Conservation (phyloP, 176 grass and related monocot genomes). For the maize (Zea mays) region DNA sequence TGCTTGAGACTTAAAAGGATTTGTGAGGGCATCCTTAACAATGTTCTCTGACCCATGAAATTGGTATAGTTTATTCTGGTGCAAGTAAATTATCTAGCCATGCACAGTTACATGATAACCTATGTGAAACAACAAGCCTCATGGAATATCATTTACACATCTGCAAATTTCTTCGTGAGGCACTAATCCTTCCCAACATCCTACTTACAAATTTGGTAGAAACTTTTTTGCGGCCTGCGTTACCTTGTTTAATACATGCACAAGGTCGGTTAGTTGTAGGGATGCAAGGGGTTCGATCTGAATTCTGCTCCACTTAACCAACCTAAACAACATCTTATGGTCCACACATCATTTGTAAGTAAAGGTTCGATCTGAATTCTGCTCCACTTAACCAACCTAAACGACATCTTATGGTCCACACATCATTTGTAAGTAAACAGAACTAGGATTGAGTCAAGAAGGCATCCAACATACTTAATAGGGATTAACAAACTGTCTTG, state of each 20-base stretch:
- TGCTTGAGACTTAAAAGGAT: not conserved
- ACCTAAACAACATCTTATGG: not conserved
- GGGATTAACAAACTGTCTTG: no score
- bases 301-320: not conserved
- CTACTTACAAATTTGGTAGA: constrained; percentile 19
- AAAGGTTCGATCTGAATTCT: not conserved
- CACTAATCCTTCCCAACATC: constrained; percentile 9
- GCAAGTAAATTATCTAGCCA: constrained; percentile 15
- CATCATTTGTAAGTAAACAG: not conserved
- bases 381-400: not conserved
- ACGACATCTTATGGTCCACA: not conserved
- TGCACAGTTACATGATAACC: not conserved
- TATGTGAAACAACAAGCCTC: constrained; percentile 16
- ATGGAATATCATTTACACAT: not conserved
- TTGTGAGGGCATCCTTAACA: constrained; percentile 4
- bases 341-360: not conserved
- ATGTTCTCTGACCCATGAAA: no score
- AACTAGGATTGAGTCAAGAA: not conserved
- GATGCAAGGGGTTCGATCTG: not conserved
- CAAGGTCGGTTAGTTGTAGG: not conserved
- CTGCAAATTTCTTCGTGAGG: constrained; percentile 15
- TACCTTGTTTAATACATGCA: not conserved
- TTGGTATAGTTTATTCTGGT: not conserved
- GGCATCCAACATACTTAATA: not conserved
- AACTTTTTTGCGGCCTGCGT: not conserved